These are phyloP conservation scores for Sungouiella blattae DNA, from an alignment of 805 yeast species.

Conservation along the genomic window DNA sequence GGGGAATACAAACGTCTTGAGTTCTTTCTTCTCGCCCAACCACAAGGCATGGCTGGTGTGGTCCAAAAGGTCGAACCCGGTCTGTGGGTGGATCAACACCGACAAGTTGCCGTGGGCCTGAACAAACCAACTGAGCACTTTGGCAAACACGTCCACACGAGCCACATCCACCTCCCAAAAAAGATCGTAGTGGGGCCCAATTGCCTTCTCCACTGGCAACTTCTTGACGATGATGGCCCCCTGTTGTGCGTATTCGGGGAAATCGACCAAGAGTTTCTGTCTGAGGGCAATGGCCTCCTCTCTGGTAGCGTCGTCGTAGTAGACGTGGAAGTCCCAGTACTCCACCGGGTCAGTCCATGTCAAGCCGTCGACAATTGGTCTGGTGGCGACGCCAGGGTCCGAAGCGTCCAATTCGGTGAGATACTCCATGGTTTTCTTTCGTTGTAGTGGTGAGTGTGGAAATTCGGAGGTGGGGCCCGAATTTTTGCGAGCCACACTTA, in stretches of 20 bases:
- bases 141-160: slow-evolving; percentile 26
- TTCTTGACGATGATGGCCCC: slow-evolving; percentile 29
- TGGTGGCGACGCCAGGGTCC: slow-evolving; percentile 19
- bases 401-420: slow-evolving; percentile 18
- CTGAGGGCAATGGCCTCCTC: slow-evolving; percentile 20
- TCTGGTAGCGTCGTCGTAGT: slow-evolving; percentile 22
- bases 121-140: slow-evolving; percentile 28
- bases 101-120: slow-evolving; percentile 28
- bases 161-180: slow-evolving; percentile 35
- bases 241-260: slow-evolving; percentile 19
- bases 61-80: slow-evolving; percentile 26
- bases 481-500: no score
- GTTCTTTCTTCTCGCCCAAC: slow-evolving; percentile 24
- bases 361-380: slow-evolving; percentile 15
- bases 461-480: no score
- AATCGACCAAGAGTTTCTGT: slow-evolving; percentile 20
- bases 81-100: slow-evolving; percentile 32
- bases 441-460: background rate
- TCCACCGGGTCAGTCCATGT: slow-evolving; percentile 22
- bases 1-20: slow-evolving; percentile 15
- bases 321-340: slow-evolving; percentile 32
- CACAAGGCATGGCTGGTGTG: slow-evolving; percentile 29
- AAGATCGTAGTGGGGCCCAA: slow-evolving; percentile 31
- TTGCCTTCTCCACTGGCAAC: slow-evolving; percentile 22
- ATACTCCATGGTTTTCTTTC: slow-evolving; percentile 29